Percentiles rank a stretch among this genome's conserved stretches.
These are phyloP conservation scores for Hanseniaspora hatyaiensis DNA, from an alignment of 805 yeast species.

Conservation along the genomic window DNA sequence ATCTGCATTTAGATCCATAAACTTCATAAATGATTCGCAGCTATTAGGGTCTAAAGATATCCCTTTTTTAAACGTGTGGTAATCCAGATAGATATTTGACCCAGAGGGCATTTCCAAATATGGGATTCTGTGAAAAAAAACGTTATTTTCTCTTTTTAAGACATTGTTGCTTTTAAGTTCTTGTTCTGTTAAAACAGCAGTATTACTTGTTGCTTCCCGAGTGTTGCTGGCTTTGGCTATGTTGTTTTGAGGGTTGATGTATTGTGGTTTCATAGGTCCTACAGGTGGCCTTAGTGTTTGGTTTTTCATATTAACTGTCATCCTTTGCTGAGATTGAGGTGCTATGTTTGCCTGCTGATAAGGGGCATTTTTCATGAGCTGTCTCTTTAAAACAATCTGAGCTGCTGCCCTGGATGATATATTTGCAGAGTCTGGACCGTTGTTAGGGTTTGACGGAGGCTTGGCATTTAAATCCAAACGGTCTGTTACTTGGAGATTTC, in stretches of 20 bases:
- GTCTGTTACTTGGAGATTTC: neutral
- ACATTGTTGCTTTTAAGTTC: neutral
- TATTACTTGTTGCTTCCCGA: neutral
- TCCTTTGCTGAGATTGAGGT: neutral
- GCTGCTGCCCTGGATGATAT: slow-evolving; percentile 13
- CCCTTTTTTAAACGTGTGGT: neutral
- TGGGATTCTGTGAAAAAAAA: slow-evolving; percentile 1
- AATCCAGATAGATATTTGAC: slow-evolving; percentile 1
- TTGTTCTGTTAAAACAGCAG: neutral
- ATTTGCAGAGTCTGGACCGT: neutral
- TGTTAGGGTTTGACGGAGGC: no score
- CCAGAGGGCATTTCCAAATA: neutral
- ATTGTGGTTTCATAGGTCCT: no score
- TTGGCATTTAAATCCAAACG: no score
- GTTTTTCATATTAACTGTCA: neutral
- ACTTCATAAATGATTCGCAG: slow-evolving; percentile 31
- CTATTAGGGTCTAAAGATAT: slow-evolving; percentile 43
- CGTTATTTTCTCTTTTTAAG: neutral
- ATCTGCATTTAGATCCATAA: slow-evolving; percentile 32
- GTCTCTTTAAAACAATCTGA: slow-evolving; percentile 11
- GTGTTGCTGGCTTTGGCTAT: neutral
- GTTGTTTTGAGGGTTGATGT: neutral
- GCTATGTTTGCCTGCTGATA: neutral
- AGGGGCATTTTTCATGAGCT: slow-evolving; percentile 13
- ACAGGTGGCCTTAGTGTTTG: no score